A percentile compares a stretch with the other conserved stretches of the same genome.
Conservation (phyloP, 495 filamentous ascomycete genomes). For the Pseudoneurospora amorphoporcata region DNA sequence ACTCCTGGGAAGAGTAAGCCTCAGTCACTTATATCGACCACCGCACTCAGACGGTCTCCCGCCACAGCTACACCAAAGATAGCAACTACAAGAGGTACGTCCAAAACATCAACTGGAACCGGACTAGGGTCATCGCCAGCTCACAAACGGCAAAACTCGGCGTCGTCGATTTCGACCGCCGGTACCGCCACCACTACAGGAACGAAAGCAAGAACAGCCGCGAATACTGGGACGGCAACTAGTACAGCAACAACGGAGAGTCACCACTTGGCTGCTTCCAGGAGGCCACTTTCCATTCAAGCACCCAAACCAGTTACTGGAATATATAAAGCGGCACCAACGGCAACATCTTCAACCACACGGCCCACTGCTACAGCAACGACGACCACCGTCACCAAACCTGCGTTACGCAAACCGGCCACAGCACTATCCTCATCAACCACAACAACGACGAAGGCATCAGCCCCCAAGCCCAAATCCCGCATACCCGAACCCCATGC, state of each 20-base stretch:
- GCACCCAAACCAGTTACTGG: neutral
- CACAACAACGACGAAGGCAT: neutral
- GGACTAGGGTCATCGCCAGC: neutral
- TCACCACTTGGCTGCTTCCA: neutral
- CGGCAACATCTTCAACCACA: neutral
- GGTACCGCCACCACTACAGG: neutral
- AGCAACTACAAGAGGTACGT: neutral
- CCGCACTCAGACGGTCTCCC: neutral
- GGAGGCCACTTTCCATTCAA: neutral
- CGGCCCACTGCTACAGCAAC: neutral
- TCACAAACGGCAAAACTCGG: neutral
- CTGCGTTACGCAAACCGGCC: neutral
- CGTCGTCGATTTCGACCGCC: neutral
- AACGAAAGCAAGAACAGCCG: neutral
- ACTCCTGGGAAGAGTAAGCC: neutral
- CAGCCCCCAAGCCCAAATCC: conserved; percentile 5
- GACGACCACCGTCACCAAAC: conserved; percentile 1
- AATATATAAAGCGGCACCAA: neutral
- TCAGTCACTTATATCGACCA: neutral
- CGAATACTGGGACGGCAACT: conserved; percentile 5
- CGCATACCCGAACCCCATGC: conserved; percentile 3
- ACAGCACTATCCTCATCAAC: neutral
- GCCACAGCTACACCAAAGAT: neutral
- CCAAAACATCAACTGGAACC: neutral
- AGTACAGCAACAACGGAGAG: conserved; percentile 10